phyloP scores from a whole-genome alignment of 441 rosid species.

The California macrophylla region DNA sequence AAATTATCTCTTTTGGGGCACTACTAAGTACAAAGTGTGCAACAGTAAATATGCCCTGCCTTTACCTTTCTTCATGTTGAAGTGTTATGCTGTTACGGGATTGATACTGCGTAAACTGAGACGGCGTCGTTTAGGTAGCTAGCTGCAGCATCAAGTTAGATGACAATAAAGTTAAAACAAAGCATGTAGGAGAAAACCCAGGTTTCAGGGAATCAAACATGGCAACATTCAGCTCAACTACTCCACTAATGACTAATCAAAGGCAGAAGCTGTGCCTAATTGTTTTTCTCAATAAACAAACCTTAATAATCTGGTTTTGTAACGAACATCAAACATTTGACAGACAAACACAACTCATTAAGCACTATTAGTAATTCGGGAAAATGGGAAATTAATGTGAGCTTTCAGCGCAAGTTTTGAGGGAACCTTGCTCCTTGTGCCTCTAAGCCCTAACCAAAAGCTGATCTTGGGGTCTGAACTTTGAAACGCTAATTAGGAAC shows the following conservation, averaged over 20 bases:
- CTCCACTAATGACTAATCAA: constrained; percentile 33
- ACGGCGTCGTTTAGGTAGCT: not conserved
- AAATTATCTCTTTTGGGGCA: not conserved
- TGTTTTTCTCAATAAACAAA: not conserved
- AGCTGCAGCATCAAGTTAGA: constrained; percentile 6
- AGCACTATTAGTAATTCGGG: constrained; percentile 22
- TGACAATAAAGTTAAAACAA: constrained; percentile 15
- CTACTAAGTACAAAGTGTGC: not conserved
- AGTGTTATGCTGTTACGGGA: not conserved
- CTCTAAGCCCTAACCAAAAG: constrained; percentile 27
- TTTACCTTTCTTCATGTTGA: not conserved
- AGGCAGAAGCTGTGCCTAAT: constrained; percentile 9
- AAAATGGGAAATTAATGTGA: constrained; percentile 15
- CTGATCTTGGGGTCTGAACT: constrained; percentile 24
- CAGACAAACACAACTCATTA: constrained; percentile 42
- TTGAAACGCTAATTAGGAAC: not conserved
- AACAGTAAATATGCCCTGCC: not conserved
- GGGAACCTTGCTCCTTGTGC: constrained; percentile 21
- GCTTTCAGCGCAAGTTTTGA: constrained; percentile 25
- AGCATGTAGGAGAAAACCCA: constrained; percentile 32
- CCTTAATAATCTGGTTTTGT: constrained; percentile 16
- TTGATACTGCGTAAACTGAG: not conserved
- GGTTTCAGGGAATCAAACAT: constrained; percentile 45
- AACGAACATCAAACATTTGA: constrained; percentile 10
- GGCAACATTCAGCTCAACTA: constrained; percentile 44